phyloP scores from a whole-genome alignment of 176 grass and related monocot species.

The Oryza glumipatula region DNA sequence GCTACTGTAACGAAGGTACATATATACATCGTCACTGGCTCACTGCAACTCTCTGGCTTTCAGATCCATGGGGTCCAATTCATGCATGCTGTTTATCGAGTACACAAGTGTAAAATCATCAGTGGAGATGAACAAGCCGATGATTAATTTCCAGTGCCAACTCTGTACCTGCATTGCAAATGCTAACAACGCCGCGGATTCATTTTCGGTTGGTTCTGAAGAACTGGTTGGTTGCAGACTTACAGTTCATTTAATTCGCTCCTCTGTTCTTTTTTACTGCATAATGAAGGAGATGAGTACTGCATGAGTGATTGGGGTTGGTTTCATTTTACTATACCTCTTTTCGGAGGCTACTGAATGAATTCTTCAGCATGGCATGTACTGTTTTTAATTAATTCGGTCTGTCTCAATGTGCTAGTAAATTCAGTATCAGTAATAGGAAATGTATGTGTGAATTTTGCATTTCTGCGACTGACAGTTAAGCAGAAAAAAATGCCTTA shows the following conservation, averaged over 20 bases:
- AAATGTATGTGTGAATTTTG: background rate
- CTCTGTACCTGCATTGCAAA: background rate
- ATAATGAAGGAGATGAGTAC: too few relatives aligned
- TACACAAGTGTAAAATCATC: background rate
- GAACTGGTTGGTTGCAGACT: background rate
- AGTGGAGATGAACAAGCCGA: background rate
- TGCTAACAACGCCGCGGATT: background rate
- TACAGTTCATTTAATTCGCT: background rate
- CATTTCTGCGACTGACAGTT: background rate
- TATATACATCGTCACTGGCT: too few relatives aligned
- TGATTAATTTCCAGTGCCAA: background rate
- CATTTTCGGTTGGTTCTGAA: background rate
- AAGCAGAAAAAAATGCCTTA: background rate
- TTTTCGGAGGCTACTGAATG: background rate
- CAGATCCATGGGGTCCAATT: too few relatives aligned
- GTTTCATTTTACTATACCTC: background rate
- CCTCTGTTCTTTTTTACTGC: background rate
- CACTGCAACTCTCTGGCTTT: too few relatives aligned
- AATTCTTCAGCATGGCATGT: too few relatives aligned
- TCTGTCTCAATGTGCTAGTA: background rate
- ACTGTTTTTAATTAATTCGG: background rate
- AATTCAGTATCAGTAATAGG: background rate
- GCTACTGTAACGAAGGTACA: too few relatives aligned
- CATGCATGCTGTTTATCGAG: background rate
- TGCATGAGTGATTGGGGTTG: background rate